A percentile compares a stretch with the other conserved stretches of the same genome.
Conservation (phyloP, 176 grass and related monocot species). For the bread wheat (Triticum aestivum) region IWGSC_CS_RefSeq_v2.1 NC_057807.1:378981616-378982115, state of each 20-base stretch:
- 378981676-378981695: not conserved
- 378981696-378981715: not conserved
- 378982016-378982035: not conserved
- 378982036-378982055: not conserved
- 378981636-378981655: not conserved
- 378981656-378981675: not conserved
- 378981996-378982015: not conserved
- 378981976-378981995: slow-evolving; percentile 27
- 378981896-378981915: not conserved
- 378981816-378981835: not conserved
- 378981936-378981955: slow-evolving; percentile 28
- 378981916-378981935: slow-evolving; percentile 32
- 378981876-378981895: not conserved
- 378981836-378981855: not conserved
- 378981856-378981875: not conserved
- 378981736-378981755: not conserved
- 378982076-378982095: not conserved
- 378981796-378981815: not conserved
- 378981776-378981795: slow-evolving; percentile 2
- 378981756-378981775: slow-evolving; percentile 23
- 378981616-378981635: not conserved
- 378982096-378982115: not conserved
- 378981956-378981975: slow-evolving; percentile 26
- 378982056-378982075: not conserved
- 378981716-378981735: not conserved